Evolutionary conservation across 371 early-diverging fungal species (phyloP).

Genomic region (Rhizomucor pusillus): DNA sequence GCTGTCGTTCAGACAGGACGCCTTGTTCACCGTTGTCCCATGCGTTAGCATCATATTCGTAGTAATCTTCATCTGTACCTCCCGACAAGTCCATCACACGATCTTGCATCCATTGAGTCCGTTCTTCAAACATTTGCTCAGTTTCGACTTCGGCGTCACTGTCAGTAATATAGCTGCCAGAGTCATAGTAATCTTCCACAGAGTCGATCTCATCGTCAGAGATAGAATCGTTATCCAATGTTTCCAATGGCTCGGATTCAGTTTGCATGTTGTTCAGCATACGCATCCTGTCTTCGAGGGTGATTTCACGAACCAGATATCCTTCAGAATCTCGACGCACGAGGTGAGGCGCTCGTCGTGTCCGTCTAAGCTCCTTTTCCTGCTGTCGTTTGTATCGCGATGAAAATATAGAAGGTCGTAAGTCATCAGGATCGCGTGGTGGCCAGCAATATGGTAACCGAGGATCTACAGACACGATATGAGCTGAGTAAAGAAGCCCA

Average conservation of each 20-base stretch:
- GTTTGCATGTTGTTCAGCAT: conserved; percentile 11
- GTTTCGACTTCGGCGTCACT: conserved; percentile 21
- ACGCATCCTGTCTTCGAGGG: conserved; percentile 24
- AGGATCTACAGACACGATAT: conserved; percentile 7
- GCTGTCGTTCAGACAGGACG: background rate
- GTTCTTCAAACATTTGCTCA: background rate
- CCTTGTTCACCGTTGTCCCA: background rate
- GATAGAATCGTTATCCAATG: background rate
- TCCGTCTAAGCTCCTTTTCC: conserved; percentile 10
- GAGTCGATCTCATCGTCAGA: conserved; percentile 6
- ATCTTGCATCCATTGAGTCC: background rate
- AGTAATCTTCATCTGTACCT: background rate
- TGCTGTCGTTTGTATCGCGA: conserved; percentile 33
- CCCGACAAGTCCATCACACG: background rate
- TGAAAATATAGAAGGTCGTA: conserved; percentile 35
- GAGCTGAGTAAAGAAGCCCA: background rate
- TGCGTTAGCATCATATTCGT: background rate
- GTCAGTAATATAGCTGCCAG: conserved; percentile 30
- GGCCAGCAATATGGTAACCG: conserved; percentile 24
- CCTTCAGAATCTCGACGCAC: conserved; percentile 56
- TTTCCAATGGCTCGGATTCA: too few relatives aligned
- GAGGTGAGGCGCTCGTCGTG: conserved; percentile 10
- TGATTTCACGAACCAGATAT: conserved; percentile 44
- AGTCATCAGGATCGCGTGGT: conserved; percentile 28
- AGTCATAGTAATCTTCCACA: conserved; percentile 28